phyloP scores from a whole-genome alignment of 139 green algal genomes.

The Protoeuglena noctilucae region DNA sequence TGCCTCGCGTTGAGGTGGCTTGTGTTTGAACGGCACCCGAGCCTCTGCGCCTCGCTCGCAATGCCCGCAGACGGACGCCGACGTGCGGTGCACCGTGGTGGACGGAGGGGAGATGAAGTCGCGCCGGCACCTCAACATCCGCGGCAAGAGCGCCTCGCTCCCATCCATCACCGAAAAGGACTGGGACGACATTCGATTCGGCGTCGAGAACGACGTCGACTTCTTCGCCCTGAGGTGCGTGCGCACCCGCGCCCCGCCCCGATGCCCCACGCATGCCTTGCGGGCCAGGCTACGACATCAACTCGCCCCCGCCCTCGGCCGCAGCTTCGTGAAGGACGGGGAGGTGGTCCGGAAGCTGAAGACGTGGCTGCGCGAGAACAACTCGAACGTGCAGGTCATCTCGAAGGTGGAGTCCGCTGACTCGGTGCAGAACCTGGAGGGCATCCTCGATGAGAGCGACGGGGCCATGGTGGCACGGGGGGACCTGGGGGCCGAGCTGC shows the following conservation, averaged over 20 bases:
- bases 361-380: conserved; percentile 29
- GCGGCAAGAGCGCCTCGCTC: conserved; percentile 60
- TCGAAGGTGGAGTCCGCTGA: conserved; percentile 66
- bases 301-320: no score
- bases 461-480: conserved; percentile 69
- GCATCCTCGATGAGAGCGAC: conserved; percentile 57
- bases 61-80: neutral
- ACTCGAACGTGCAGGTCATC: conserved; percentile 32
- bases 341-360: conserved; percentile 57
- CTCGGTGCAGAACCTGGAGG: conserved; percentile 43
- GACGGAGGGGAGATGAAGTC: conserved; percentile 49
- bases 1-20: conserved; percentile 24
- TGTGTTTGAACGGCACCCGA: conserved; percentile 7
- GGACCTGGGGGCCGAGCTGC: conserved; percentile 64
- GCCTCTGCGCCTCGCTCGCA: no score
- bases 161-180: conserved; percentile 65
- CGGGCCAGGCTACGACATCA: no score
- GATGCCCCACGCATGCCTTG: no score
- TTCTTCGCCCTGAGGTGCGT: conserved; percentile 66
- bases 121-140: conserved; percentile 62
- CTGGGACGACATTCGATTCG: conserved; percentile 60
- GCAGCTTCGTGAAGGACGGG: conserved; percentile 50
- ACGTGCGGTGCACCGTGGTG: conserved; percentile 28
- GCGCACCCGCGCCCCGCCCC: no score
- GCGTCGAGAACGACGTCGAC: conserved; percentile 41